A percentile compares a stretch with the other conserved stretches of the same genome.
phyloP scores from a whole-genome alignment of 2,329 filamentous ascomycete species.

The Ustulina deusta region DNA sequence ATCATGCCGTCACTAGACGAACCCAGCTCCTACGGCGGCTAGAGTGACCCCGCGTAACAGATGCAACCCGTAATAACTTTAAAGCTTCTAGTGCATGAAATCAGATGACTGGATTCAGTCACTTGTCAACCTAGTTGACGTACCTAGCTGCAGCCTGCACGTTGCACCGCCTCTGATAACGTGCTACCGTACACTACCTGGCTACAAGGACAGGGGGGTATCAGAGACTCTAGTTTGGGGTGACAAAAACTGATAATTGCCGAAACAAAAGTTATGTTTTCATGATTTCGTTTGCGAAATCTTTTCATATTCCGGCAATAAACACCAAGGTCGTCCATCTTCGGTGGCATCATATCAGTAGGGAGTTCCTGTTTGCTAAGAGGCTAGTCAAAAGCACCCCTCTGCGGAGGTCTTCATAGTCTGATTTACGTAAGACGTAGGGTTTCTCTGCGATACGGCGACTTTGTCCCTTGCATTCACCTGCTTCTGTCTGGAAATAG shows the following conservation, averaged over 20 bases:
- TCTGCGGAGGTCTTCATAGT: background rate
- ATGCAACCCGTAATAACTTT: constrained; percentile 5
- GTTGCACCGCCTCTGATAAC: background rate
- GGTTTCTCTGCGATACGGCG: background rate
- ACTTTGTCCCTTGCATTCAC: background rate
- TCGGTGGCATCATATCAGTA: background rate
- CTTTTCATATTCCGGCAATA: background rate
- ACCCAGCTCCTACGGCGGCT: background rate
- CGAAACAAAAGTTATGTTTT: background rate
- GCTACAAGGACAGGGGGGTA: background rate
- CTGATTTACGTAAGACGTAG: background rate
- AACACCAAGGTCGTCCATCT: too few relatives aligned
- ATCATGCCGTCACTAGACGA: constrained; percentile 21
- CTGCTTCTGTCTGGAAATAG: background rate
- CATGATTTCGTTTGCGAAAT: background rate
- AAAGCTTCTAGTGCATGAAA: background rate
- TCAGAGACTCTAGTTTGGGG: background rate
- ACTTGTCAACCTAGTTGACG: background rate
- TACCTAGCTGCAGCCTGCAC: background rate
- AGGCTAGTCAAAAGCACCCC: background rate
- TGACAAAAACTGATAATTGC: too few relatives aligned
- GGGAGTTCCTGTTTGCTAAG: background rate
- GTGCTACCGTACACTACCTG: background rate
- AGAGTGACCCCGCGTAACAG: background rate
- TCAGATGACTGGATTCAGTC: background rate